These are phyloP conservation scores for Lophiotrema nucula DNA, from an alignment of 495 filamentous ascomycete species.

Conservation along the genomic window DNA sequence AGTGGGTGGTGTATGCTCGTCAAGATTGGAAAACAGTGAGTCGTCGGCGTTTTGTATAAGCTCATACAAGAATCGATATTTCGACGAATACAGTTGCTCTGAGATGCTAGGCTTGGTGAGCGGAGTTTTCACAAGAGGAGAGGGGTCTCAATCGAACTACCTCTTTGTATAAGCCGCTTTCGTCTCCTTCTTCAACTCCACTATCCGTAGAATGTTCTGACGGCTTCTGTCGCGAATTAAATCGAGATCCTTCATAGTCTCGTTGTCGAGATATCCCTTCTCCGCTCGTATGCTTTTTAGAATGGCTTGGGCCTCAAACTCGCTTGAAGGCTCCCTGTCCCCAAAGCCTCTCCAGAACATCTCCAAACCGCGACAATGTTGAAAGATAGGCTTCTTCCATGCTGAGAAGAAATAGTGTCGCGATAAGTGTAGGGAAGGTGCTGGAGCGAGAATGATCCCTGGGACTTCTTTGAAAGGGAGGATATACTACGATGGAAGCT, in stretches of 20 bases:
- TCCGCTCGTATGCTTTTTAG: conserved; percentile 6
- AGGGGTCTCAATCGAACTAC: not conserved
- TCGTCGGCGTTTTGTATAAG: conserved; percentile 27
- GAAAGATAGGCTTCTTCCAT: too few species aligned
- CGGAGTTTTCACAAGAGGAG: not conserved
- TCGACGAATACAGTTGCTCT: conserved; percentile 15
- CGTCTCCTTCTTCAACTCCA: not conserved
- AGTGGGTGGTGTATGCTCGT: not conserved
- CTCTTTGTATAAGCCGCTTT: conserved; percentile 10
- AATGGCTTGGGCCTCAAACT: conserved; percentile 5
- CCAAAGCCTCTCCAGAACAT: too few species aligned
- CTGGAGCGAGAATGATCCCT: too few species aligned
- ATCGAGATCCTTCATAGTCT: not conserved
- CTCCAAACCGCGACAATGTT: too few species aligned
- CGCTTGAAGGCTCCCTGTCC: conserved; percentile 6
- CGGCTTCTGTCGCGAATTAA: not conserved
- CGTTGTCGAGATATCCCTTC: conserved; percentile 12
- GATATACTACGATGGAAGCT: too few species aligned
- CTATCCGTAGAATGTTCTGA: not conserved
- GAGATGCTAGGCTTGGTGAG: conserved; percentile 2
- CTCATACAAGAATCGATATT: conserved; percentile 24
- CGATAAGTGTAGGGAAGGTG: too few species aligned
- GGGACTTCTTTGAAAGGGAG: too few species aligned
- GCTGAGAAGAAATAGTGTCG: too few species aligned
- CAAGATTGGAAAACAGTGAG: not conserved